Conservation (phyloP, 352 stramenopile species). For the Elongisporangium senticosum region DNA sequence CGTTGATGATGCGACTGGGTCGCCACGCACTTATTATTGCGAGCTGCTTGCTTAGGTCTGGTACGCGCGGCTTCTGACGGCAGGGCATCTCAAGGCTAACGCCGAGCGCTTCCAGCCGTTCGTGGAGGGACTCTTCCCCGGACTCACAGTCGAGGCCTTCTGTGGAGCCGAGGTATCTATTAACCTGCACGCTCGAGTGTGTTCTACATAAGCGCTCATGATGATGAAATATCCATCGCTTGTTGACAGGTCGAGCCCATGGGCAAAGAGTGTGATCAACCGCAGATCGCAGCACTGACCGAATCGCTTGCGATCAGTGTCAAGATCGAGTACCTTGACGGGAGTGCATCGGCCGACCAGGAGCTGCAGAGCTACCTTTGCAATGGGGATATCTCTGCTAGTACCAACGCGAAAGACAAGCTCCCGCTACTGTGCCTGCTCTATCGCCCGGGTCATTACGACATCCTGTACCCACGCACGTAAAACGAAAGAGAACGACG, state of each 20-base stretch:
- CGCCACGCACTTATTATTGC: neutral
- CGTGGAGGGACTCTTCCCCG: slow-evolving; percentile 75
- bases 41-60: slow-evolving; percentile 40
- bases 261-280: slow-evolving; percentile 91
- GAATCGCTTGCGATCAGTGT: slow-evolving; percentile 87
- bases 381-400: neutral
- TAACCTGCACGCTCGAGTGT: neutral
- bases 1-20: neutral
- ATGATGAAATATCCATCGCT: neutral
- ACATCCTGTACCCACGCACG: slow-evolving; percentile 86
- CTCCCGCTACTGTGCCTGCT: slow-evolving; percentile 69
- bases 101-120: slow-evolving; percentile 87
- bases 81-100: slow-evolving; percentile 85
- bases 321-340: slow-evolving; percentile 93
- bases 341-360: slow-evolving; percentile 39
- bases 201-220: slow-evolving; percentile 1
- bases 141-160: slow-evolving; percentile 79
- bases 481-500: neutral
- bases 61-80: slow-evolving; percentile 84
- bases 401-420: slow-evolving; percentile 8
- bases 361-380: slow-evolving; percentile 67
- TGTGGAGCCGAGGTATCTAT: slow-evolving; percentile 65
- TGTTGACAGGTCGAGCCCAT: slow-evolving; percentile 86
- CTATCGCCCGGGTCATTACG: slow-evolving; percentile 94
- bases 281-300: slow-evolving; percentile 90